A percentile compares a stretch with the other conserved stretches of the same genome.
Evolutionary conservation across 805 yeast species (phyloP).

Genomic region (Candida chauliodis): DNA sequence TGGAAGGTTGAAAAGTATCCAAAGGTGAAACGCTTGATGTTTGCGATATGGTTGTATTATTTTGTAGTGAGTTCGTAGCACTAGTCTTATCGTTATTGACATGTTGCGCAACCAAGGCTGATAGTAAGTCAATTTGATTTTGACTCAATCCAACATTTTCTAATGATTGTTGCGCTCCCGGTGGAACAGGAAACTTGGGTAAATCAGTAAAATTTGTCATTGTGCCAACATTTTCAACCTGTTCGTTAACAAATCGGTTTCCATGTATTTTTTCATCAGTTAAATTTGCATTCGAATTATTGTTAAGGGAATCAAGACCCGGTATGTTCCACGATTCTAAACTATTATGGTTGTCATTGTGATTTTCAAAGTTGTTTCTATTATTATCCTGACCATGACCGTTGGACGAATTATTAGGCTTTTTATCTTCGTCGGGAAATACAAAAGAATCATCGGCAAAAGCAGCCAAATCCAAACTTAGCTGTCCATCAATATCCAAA

Average conservation of each 20-base stretch:
- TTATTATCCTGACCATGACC: slow-evolving; percentile 10
- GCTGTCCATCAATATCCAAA: slow-evolving; percentile 37
- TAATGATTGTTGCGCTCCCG: slow-evolving; percentile 63
- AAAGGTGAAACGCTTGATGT: slow-evolving; percentile 1
- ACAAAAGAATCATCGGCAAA: slow-evolving; percentile 80
- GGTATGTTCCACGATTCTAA: neutral
- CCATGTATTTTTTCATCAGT: neutral
- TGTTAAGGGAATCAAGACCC: neutral
- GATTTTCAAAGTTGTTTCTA: neutral
- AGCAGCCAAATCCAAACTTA: slow-evolving; percentile 62
- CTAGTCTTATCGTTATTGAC: neutral
- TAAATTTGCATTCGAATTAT: neutral
- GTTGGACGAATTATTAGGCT: slow-evolving; percentile 8
- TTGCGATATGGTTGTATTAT: neutral
- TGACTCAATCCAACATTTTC: slow-evolving; percentile 63
- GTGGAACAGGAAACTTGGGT: slow-evolving; percentile 68
- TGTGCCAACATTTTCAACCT: slow-evolving; percentile 7
- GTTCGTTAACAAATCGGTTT: neutral
- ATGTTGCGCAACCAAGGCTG: slow-evolving; percentile 72
- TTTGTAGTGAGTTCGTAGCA: neutral
- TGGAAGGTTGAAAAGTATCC: slow-evolving; percentile 3
- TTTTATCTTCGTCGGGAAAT: slow-evolving; percentile 77
- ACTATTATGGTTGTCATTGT: neutral
- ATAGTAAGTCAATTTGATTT: slow-evolving; percentile 69
- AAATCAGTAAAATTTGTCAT: slow-evolving; percentile 19